phyloP scores from a whole-genome alignment of 2,329 filamentous ascomycete genomes.

The Beauveria rudraprayagi region DNA sequence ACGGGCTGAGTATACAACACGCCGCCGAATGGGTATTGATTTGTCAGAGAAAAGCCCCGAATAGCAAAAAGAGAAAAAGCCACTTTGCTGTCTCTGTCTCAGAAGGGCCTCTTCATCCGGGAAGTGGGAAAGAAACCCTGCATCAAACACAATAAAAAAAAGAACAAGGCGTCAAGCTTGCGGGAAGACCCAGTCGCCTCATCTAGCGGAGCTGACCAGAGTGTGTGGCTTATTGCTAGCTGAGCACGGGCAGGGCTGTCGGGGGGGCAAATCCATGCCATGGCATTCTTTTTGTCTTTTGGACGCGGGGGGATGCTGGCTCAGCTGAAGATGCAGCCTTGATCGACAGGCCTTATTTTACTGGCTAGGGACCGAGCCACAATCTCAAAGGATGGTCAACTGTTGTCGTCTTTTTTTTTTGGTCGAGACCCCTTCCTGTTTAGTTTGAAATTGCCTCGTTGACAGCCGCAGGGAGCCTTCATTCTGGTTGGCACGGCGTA shows the following conservation, averaged over 20 bases:
- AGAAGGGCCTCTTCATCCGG: background rate
- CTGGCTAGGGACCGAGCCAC: background rate
- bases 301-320: constrained; percentile 4
- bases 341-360: background rate
- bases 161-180: constrained; percentile 5
- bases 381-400: background rate
- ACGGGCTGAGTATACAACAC: background rate
- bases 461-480: background rate
- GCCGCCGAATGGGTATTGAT: background rate
- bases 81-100: background rate
- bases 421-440: background rate
- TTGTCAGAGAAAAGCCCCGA: background rate
- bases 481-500: background rate
- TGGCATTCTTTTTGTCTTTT: background rate
- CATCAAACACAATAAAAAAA: background rate
- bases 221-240: background rate
- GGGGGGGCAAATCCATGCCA: background rate
- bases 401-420: too few species aligned
- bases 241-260: constrained; percentile 7
- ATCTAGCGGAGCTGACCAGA: background rate
- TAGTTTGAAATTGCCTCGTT: background rate
- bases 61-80: background rate
- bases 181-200: background rate
- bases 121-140: background rate
- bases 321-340: constrained; percentile 7